Evolutionary conservation across 345 rosid genomes (phyloP).

Genomic region (Psidium friedrichsthalianum): DNA sequence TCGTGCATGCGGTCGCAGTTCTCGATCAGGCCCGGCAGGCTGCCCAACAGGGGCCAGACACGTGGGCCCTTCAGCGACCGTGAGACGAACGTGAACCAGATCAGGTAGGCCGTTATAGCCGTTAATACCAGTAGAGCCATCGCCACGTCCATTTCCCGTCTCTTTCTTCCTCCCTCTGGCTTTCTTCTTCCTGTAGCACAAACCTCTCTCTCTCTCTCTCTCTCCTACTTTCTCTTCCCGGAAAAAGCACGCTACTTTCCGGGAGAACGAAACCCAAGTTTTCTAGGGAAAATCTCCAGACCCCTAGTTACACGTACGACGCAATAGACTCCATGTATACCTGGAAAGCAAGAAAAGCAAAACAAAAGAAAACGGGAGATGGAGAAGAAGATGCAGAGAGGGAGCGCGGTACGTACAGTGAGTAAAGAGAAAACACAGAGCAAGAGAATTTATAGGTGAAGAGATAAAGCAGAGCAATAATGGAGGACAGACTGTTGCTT

Average conservation of each 20-base stretch:
- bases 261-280: not conserved
- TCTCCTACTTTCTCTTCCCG: not conserved
- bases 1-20: slow-evolving; percentile 89
- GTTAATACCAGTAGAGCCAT: slow-evolving; percentile 55
- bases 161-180: not conserved
- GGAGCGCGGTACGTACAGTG: not conserved
- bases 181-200: not conserved
- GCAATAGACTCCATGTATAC: not conserved
- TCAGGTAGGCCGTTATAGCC: slow-evolving; percentile 59
- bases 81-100: slow-evolving; percentile 86
- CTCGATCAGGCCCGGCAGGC: slow-evolving; percentile 85
- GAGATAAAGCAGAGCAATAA: slow-evolving; percentile 28
- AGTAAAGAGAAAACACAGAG: slow-evolving; percentile 6
- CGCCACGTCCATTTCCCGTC: slow-evolving; percentile 35
- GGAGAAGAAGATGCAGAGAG: not conserved
- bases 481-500: slow-evolving; percentile 49
- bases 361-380: not conserved
- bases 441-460: slow-evolving; percentile 20
- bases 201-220: not conserved
- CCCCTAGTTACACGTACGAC: not conserved
- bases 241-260: not conserved
- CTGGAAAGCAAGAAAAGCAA: not conserved
- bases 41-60: slow-evolving; percentile 86
- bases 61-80: slow-evolving; percentile 81
- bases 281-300: not conserved